Conservation (phyloP, 345 rosid genomes). For the Camelina sativa region DNA sequence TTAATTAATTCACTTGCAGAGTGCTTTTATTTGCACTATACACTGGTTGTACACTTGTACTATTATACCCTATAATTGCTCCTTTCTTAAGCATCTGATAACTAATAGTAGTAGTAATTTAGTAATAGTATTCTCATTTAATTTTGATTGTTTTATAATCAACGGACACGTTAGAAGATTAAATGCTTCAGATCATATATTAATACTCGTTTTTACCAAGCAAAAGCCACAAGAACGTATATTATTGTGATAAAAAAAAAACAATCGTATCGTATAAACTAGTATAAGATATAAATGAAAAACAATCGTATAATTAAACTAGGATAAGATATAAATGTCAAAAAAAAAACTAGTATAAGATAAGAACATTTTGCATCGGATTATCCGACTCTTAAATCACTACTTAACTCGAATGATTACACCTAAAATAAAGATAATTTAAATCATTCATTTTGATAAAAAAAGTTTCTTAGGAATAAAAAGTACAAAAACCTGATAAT, state of each 20-base stretch:
- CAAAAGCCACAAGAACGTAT: not conserved
- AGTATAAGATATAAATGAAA: too few relatives aligned
- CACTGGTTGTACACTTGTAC: not conserved
- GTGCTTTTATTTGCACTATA: not conserved
- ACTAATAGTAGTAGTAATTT: not conserved
- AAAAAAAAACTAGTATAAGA: too few relatives aligned
- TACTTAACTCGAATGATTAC: too few relatives aligned
- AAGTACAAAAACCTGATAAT: too few relatives aligned
- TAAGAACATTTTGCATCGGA: too few relatives aligned
- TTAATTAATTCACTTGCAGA: conserved; percentile 8
- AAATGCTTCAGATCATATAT: not conserved
- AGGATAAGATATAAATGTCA: too few relatives aligned
- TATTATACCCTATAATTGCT: not conserved
- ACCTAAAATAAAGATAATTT: too few relatives aligned
- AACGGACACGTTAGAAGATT: conserved; percentile 17
- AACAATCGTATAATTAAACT: too few relatives aligned
- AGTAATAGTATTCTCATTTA: not conserved
- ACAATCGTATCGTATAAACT: too few relatives aligned
- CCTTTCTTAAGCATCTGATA: not conserved
- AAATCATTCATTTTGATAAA: too few relatives aligned
- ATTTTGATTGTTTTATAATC: conserved; percentile 22
- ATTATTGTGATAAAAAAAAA: not conserved
- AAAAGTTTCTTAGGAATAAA: too few relatives aligned
- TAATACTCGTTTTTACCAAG: not conserved
- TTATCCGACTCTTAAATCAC: too few relatives aligned